phyloP scores from a whole-genome alignment of 805 yeast species.

The Ogataea pilisensis region DNA sequence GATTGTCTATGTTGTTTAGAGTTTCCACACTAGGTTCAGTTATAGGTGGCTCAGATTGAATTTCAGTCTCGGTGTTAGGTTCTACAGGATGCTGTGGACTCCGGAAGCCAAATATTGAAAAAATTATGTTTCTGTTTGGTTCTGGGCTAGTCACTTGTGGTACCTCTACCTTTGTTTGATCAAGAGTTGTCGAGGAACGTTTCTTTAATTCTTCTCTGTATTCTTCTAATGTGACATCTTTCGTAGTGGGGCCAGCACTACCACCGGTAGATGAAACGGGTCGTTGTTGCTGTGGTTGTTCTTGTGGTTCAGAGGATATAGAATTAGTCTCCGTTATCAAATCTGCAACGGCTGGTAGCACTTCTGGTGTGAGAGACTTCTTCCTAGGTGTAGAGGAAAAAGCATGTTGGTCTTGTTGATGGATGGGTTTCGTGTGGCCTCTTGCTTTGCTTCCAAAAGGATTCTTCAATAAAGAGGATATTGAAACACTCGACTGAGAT shows the following conservation, averaged over 20 bases:
- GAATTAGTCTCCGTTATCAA: too few relatives aligned
- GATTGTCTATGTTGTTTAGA: too few relatives aligned
- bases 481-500: constrained; percentile 19
- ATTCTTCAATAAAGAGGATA: constrained; percentile 18
- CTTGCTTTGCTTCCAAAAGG: constrained; percentile 13
- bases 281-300: background rate
- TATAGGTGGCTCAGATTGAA: background rate
- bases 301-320: background rate
- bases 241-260: constrained; percentile 1
- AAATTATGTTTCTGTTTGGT: background rate
- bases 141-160: background rate
- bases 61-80: background rate
- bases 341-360: background rate
- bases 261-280: background rate
- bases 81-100: background rate
- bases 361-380: constrained; percentile 3
- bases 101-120: constrained; percentile 1
- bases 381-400: background rate
- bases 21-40: background rate
- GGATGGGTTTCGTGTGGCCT: background rate
- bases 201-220: constrained; percentile 22
- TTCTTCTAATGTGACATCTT: constrained; percentile 23
- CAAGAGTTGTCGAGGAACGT: constrained; percentile 3
- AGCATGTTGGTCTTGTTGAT: background rate
- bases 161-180: background rate